Base-by-base conservation (phyloP, 306 rosid species). In the Elaeagnus macrophylla region DNA sequence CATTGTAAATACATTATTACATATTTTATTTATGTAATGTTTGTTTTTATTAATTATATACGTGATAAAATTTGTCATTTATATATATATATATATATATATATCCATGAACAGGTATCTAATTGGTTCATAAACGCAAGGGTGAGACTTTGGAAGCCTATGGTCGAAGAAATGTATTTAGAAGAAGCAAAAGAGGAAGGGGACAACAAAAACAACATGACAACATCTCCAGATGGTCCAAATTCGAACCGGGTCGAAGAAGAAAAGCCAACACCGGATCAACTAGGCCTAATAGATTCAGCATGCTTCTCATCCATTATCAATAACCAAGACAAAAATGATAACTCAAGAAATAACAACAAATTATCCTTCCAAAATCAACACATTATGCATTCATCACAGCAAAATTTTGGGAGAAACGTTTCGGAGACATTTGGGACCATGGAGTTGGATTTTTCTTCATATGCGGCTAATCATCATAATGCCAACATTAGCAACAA, bases 101-200 rank as follows among this genome's bases (percentile, higher is more conserved):
- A 25, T 25, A 25, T 46, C 12, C 4, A 25, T 25, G 32, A 35
- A 60, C 73, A 90, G 97, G 97, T 90, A 10, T 90, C 97, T 9
- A 90, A 90, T 71, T 90, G 97, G 97, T 90, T 90, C 70, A 90
- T 90, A 11, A 90, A 90, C 56, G 97, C 97, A 32, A 83, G 97
- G 68, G 97, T 90, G 74, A 79, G 97, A 45, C 80, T 90, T 1
- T 90, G 97, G 97, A 90, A 90, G 65, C 97, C 97, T n/a, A 90
- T 90, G 97, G 94, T 90, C 12, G 97, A 90, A 59, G 95, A 86
- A 61, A 86, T 90, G 97, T 86, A 90, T 76, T 0, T 74, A 16
- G 95, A 90, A 68, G 97, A 90, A 66, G 59, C 77, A 20, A 90
- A 81, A 60, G 91, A 78, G 18, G 76, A 20, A n/a, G 91, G 77